Evolutionary conservation across 352 stramenopile species (phyloP).

Genomic region (Phytopythium mirpurense): DNA sequence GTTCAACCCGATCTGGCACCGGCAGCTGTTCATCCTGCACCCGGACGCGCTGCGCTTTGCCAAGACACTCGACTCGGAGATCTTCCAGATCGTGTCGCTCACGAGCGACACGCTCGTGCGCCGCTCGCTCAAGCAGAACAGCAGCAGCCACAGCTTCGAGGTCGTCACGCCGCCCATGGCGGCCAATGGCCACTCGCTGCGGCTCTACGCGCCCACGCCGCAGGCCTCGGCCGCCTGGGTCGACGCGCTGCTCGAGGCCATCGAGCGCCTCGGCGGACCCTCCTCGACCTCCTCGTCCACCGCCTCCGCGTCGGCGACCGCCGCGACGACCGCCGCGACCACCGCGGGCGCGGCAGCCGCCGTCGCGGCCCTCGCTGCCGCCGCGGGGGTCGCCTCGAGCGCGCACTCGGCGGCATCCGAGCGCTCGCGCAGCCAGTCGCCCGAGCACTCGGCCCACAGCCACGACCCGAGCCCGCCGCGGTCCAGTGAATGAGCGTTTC

Average conservation of each 20-base stretch:
- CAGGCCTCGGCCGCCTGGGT: conserved; percentile 55
- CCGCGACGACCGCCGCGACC: background rate
- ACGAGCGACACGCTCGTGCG: conserved; percentile 55
- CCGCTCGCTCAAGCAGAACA: conserved; percentile 71
- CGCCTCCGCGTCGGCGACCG: conserved; percentile 5
- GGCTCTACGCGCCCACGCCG: conserved; percentile 53
- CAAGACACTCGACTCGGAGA: conserved; percentile 52
- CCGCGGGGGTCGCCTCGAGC: conserved; percentile 2
- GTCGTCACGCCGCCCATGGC: conserved; percentile 70
- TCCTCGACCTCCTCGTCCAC: conserved; percentile 15
- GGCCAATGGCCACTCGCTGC: conserved; percentile 51
- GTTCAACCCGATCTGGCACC: conserved; percentile 78
- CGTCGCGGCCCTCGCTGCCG: too few relatives aligned
- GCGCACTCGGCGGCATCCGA: conserved; percentile 7
- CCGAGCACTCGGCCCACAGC: conserved; percentile 1
- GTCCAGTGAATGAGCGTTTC: too few relatives aligned
- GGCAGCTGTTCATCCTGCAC: conserved; percentile 70
- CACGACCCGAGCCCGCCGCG: conserved; percentile 3
- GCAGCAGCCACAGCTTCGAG: conserved; percentile 79
- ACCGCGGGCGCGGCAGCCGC: conserved; percentile 1
- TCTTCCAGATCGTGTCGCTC: conserved; percentile 74
- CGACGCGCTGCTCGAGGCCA: conserved; percentile 46
- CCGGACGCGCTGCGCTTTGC: conserved; percentile 65
- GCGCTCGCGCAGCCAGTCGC: conserved; percentile 19
- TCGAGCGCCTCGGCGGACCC: conserved; percentile 17